Percentiles rank a stretch among this genome's conserved stretches.
Conservation (phyloP, 148 eudicot species). For the Chenopodium suecicum region DNA sequence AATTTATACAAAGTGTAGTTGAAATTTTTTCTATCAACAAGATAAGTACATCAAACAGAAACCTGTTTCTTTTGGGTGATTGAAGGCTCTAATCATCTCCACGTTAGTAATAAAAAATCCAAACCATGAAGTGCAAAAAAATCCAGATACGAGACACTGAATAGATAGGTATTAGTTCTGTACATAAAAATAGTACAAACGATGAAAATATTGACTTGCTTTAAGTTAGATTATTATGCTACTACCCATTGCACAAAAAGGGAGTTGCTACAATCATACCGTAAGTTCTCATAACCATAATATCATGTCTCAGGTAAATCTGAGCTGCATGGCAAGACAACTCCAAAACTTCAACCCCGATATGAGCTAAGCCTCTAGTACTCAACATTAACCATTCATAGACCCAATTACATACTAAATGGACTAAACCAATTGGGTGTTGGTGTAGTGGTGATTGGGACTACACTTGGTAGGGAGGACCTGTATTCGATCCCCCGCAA, state of each 20-base stretch:
- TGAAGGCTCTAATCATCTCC: not conserved
- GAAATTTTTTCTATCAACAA: too few species aligned
- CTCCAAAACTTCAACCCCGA: not conserved
- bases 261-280: too few species aligned
- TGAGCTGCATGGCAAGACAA: not conserved
- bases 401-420: not conserved
- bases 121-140: not conserved
- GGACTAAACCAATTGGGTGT: too few species aligned
- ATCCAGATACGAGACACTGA: not conserved
- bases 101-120: not conserved
- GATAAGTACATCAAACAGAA: too few species aligned
- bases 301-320: not conserved
- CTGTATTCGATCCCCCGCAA: too few species aligned
- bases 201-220: not conserved
- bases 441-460: too few species aligned
- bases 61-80: not conserved
- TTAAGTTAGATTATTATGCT: too few species aligned
- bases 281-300: too few species aligned
- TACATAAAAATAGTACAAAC: too few species aligned
- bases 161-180: not conserved
- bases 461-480: too few species aligned
- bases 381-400: not conserved
- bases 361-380: not conserved
- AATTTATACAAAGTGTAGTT: too few species aligned
- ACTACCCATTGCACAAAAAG: too few species aligned